Base-by-base conservation (phyloP, 1,284 basidiomycete genomes). In the Uromyces viciae-fabae region DNA sequence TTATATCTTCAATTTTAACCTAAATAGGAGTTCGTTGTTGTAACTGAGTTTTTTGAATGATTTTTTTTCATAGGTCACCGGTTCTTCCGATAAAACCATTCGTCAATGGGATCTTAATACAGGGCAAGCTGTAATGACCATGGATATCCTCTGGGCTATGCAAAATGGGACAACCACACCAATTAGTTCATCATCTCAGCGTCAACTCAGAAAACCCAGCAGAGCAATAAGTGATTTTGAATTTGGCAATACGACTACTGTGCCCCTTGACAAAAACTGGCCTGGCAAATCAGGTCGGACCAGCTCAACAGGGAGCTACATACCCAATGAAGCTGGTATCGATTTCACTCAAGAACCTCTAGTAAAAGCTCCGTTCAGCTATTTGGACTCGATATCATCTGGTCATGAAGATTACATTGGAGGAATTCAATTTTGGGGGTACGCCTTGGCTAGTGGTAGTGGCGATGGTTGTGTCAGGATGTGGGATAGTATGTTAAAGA, bases 101-200 rank as follows among this genome's bases (percentile, higher is more conserved):
- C 92, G 96, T 2, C 95, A 99, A 86, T 99, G 97, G 97, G 96
- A 99, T 85, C 90, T 99, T 79, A 91, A 91, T 54, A 98, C 96
- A 0, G 96, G 96, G 4, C 96, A 99, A 88, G 98, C 96, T 86
- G 92, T 99, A 72, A 91, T 98, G 88, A 97, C 96, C 15, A 99
- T 99, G 97, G 97, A 99, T 87, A 97, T 99, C 82, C 90, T 99
- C 25, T 99, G 97, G 97, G 96, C 96, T 2, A 98, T 99, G 84
- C 94, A 94, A 22, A 96, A 99, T 87, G 92, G 94, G 1, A 89
- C 91, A 11, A 86, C 89, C n/a, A 85, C 88, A 84, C 89, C 82
- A 86, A 77, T 85, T 88, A 81, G 58, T 9, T 46, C 49, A n/a
- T 43, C 75, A 17, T 22, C 62, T n/a, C n/a, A 36, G 49, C 49